Evolutionary conservation across 1,284 basidiomycete species (phyloP).

Genomic region (Butyriboletus appendiculatus): DNA sequence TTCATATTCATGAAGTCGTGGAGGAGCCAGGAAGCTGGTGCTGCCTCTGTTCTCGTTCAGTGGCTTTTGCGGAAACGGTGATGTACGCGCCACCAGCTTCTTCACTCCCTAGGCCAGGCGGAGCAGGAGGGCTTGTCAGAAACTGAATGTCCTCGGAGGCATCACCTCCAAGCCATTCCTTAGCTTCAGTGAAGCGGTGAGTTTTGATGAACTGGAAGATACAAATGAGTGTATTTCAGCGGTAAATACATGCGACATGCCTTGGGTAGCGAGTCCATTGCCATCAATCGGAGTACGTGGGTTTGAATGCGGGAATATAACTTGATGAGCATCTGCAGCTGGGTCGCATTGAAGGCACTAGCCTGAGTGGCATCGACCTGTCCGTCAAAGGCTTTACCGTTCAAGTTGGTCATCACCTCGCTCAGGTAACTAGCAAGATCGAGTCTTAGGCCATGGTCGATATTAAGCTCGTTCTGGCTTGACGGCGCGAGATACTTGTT

Average conservation of each 20-base stretch:
- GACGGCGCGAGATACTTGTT: conserved; percentile 95
- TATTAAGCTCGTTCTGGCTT: conserved; percentile 95
- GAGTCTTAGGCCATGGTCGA: conserved; percentile 94
- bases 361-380: conserved; percentile 80
- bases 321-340: conserved; percentile 91
- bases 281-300: conserved; percentile 97
- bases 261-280: conserved; percentile 96
- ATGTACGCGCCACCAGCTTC: conserved; percentile 81
- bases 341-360: conserved; percentile 84
- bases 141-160: conserved; percentile 63
- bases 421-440: conserved; percentile 93
- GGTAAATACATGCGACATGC: conserved; percentile 41
- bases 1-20: conserved; percentile 30
- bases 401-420: conserved; percentile 76
- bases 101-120: conserved; percentile 66
- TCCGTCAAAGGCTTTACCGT: conserved; percentile 76
- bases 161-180: conserved; percentile 73
- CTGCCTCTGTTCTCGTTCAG: conserved; percentile 52
- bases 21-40: conserved; percentile 27
- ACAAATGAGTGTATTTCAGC: conserved; percentile 2
- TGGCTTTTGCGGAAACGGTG: conserved; percentile 77
- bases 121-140: conserved; percentile 54
- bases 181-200: conserved; percentile 71
- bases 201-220: conserved; percentile 77
- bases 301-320: conserved; percentile 96